Evolutionary conservation across 2,329 filamentous ascomycete species (phyloP).

Genomic region (Trichoderma pleuroti): DNA sequence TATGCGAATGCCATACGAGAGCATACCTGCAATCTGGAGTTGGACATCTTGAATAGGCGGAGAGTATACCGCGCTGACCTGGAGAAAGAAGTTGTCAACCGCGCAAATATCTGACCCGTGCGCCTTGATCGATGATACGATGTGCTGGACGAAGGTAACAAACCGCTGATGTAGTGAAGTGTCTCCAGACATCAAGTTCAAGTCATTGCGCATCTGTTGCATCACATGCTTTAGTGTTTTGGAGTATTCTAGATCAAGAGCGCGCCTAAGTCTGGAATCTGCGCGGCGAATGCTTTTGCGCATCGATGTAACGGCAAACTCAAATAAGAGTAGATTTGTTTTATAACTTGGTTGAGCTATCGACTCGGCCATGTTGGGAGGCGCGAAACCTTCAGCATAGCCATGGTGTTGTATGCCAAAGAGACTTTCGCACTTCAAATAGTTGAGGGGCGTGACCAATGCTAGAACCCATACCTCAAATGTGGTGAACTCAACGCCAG

Average conservation of each 20-base stretch:
- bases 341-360: constrained; percentile 44
- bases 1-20: constrained; percentile 54
- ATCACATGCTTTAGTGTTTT: constrained; percentile 46
- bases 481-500: constrained; percentile 42
- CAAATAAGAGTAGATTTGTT: constrained; percentile 48
- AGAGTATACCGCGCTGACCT: constrained; percentile 54
- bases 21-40: constrained; percentile 53
- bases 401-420: constrained; percentile 46
- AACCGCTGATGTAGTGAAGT: constrained; percentile 44
- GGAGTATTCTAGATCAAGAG: constrained; percentile 40
- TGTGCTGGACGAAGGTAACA: constrained; percentile 49
- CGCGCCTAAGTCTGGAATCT: constrained; percentile 33
- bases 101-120: constrained; percentile 52
- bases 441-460: constrained; percentile 47
- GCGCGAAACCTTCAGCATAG: constrained; percentile 43
- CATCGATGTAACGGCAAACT: constrained; percentile 48
- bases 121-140: constrained; percentile 53
- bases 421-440: constrained; percentile 47
- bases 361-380: constrained; percentile 36
- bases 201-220: constrained; percentile 52
- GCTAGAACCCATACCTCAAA: constrained; percentile 52
- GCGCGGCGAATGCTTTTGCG: constrained; percentile 44
- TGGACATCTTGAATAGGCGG: constrained; percentile 54
- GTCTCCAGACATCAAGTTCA: constrained; percentile 37
- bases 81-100: constrained; percentile 55